Evolutionary conservation across 805 yeast species (phyloP).

Genomic region (Candida manassasensis): DNA sequence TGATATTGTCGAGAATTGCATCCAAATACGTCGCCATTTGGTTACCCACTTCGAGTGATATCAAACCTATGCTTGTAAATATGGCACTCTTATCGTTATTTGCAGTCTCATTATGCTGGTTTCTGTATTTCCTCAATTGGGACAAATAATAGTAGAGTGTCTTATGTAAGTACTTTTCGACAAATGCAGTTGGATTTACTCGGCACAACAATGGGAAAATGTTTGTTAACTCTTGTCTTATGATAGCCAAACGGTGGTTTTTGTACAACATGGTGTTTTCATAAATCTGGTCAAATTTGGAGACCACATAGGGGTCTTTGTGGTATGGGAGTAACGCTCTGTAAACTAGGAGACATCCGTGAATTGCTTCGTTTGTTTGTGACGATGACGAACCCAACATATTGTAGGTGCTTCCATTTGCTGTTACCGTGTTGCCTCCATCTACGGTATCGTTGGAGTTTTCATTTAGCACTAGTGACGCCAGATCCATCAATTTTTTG

Average conservation of each 20-base stretch:
- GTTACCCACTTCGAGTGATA: constrained; percentile 73
- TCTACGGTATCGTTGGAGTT: constrained; percentile 9
- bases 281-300: constrained; percentile 71
- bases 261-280: constrained; percentile 69
- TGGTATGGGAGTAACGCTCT: constrained; percentile 65
- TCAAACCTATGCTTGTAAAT: constrained; percentile 76
- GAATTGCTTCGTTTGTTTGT: constrained; percentile 61
- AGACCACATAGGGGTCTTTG: constrained; percentile 67
- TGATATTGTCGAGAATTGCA: constrained; percentile 75
- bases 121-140: constrained; percentile 66
- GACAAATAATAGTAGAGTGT: constrained; percentile 72
- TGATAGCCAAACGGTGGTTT: constrained; percentile 69
- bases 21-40: constrained; percentile 85
- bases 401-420: constrained; percentile 16
- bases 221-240: constrained; percentile 79
- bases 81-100: constrained; percentile 67
- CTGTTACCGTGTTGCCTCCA: constrained; percentile 8
- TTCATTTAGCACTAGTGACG: constrained; percentile 53
- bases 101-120: constrained; percentile 32
- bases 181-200: constrained; percentile 70
- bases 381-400: constrained; percentile 16
- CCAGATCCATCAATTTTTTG: constrained; percentile 60
- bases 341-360: constrained; percentile 79
- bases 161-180: constrained; percentile 74
- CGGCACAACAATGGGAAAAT: constrained; percentile 80